Base-by-base conservation (phyloP, 495 filamentous ascomycete species). In the Penicillium soppii region DNA sequence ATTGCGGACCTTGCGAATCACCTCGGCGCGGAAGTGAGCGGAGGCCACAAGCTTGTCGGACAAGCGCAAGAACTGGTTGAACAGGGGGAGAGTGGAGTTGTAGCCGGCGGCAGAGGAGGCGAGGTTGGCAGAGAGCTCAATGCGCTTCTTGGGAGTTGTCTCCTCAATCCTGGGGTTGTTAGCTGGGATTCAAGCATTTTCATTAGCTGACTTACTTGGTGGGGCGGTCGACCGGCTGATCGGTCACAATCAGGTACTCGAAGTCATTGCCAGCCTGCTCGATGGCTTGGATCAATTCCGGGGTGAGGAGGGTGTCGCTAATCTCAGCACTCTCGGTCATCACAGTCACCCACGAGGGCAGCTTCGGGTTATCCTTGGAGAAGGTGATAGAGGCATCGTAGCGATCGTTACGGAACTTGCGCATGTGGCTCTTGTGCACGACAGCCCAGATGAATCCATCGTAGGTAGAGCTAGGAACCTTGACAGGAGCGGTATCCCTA, bases 271-370 rank as follows among this genome's bases (percentile, higher is more conserved):
- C 91, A 6, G 91, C 90, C 47, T 85, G 70, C 61, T 87, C 82
- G 58, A 96, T 78, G 12, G 91, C 91, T 47, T 88, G 79, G 63
- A 91, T 81, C 40, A 98, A 75, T 55, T 96, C 91, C 23, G 87
- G 80, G 21, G 90, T 94, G 29, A 97, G 77, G 33, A 97, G 68
- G 10, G 82, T 75, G 13, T 97, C 90, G n/a, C 91, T 96, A 57
- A 98, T 83, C 69, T 97, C 95, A 21, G 91, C 91, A 65, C 85
- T 95, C 78, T 98, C 94, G 54, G 82, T 91, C 94, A 98, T 96
- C 61, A 96, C 87, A 2, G 90, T 95, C 13, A 86, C 78, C 95
- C 95, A 97, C 49, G 74, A 69, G n/a, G 94, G 95, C 7, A 97
- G 81, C 74, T 92, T 95, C 21, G 84, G 59, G 69, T 92, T 85